A percentile compares a stretch with the other conserved stretches of the same genome.
Evolutionary conservation across 2,329 filamentous ascomycete genomes (phyloP).

Genomic region (Colletotrichum tofieldiae): DNA sequence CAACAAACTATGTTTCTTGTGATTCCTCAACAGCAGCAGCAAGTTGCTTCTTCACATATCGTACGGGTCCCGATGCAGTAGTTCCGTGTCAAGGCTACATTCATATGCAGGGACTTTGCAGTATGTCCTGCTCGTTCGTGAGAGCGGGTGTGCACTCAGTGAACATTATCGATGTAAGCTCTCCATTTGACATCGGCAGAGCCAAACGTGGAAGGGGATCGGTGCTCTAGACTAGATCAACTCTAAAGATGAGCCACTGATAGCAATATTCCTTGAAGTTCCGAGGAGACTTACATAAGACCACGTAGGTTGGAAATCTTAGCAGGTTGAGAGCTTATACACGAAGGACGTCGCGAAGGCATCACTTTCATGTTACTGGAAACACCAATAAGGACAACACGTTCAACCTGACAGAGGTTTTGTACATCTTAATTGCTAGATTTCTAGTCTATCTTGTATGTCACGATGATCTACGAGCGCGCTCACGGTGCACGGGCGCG

Average conservation of each 20-base stretch:
- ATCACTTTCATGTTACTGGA: neutral
- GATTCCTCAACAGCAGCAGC: no score
- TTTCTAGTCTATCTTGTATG: conserved; percentile 31
- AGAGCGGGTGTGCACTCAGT: no score
- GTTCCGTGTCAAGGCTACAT: no score
- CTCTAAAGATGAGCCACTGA: neutral
- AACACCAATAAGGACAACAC: neutral
- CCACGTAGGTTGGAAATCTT: neutral
- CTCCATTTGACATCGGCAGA: neutral
- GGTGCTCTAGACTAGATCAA: neutral
- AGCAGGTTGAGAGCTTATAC: neutral
- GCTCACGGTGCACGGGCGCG: conserved; percentile 33
- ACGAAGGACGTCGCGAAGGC: neutral
- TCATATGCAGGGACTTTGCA: no score
- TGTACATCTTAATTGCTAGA: conserved; percentile 38
- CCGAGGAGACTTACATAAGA: neutral
- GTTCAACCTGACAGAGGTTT: conserved; percentile 16
- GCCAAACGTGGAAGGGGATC: neutral
- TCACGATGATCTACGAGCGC: conserved; percentile 35
- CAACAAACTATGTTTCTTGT: no score
- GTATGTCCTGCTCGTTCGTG: no score
- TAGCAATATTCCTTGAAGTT: neutral
- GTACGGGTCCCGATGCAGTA: no score
- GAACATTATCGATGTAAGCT: neutral
- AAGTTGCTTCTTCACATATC: no score